Evolutionary conservation across 208 protist genomes (phyloP), one percentile per base, ranked within the genome.

Genomic region (Novymonas esmeraldas): DNA sequence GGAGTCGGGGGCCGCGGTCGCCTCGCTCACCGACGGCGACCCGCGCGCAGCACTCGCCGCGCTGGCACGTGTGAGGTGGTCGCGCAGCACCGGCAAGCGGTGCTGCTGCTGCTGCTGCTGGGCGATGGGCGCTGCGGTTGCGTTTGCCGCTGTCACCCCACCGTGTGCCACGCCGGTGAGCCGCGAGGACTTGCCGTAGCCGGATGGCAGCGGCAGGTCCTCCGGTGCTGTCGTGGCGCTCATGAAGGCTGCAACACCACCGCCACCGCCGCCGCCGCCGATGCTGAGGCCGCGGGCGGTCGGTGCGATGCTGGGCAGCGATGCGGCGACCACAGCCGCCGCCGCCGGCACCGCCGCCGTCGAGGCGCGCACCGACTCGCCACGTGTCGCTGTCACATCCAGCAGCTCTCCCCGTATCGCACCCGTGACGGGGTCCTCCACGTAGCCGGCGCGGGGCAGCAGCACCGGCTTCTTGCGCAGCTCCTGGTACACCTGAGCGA

Each of bases 381-480:
- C 42, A 16, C 36, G n/a, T 39, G 6, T 20, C 18, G 46, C n/a
- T 13, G 3, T 28, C 33, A 50, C 48, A 10, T 24, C 28, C 24
- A 64, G 5, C 20, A 89, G 49, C 39, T 52, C 60, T 1, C 82
- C 76, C 1, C 60, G 42, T 38, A 95, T 84, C 24, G 73, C 74
- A 13, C 90, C 87, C 2, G 70, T 87, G 26, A 18, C 56, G 10
- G 76, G 33, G 54, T 95, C 83, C 60, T 83, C 69, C 54, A 76
- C 75, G 68, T 83, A 95, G 34, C 39, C 58, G 2, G 67, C 87
- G 4, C 68, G 71, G 5, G 90, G 90, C 39, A 95, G 45, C 41
- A 95, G 66, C 28, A 90, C 75, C 14, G 90, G 90, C 49, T 70
- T 69, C 51, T 82, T 66, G 26, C 85, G 76, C 49, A 95, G 89